Evolutionary conservation across 2,329 filamentous ascomycete species (phyloP).

Genomic region (Rosellinia necatrix): DNA sequence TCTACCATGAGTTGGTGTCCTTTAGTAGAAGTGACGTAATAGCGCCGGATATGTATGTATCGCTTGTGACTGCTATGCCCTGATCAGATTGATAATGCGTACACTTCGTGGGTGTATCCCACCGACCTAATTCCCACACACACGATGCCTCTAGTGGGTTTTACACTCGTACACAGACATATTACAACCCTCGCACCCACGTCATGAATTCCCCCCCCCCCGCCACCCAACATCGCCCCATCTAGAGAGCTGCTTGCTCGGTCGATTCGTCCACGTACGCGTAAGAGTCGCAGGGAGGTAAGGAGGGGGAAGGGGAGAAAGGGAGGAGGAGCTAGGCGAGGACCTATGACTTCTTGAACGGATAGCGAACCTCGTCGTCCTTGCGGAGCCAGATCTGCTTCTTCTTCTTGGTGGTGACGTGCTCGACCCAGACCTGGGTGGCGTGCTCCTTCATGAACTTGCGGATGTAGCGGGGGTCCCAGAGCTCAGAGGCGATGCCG

Average conservation of each 20-base stretch:
- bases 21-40: constrained; percentile 20
- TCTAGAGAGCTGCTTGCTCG: not conserved
- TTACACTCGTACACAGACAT: constrained; percentile 11
- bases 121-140: not conserved
- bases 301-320: not conserved
- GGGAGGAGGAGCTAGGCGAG: not conserved
- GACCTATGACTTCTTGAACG: constrained; percentile 52
- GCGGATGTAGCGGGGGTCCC: constrained; percentile 91
- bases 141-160: not conserved
- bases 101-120: constrained; percentile 8
- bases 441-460: constrained; percentile 76
- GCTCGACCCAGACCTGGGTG: constrained; percentile 88
- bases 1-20: not conserved
- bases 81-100: constrained; percentile 17
- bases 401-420: constrained; percentile 83
- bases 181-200: constrained; percentile 10
- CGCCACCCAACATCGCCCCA: not conserved
- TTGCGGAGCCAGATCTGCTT: constrained; percentile 86
- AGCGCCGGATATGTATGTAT: constrained; percentile 8
- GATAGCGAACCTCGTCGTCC: constrained; percentile 73
- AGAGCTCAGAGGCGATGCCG: constrained; percentile 91
- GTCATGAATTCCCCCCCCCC: not conserved
- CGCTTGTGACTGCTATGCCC: constrained; percentile 13
- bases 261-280: no score
- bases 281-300: not conserved